Conservation (phyloP, 306 rosid species). For the Lathyrus sativus region DNA sequence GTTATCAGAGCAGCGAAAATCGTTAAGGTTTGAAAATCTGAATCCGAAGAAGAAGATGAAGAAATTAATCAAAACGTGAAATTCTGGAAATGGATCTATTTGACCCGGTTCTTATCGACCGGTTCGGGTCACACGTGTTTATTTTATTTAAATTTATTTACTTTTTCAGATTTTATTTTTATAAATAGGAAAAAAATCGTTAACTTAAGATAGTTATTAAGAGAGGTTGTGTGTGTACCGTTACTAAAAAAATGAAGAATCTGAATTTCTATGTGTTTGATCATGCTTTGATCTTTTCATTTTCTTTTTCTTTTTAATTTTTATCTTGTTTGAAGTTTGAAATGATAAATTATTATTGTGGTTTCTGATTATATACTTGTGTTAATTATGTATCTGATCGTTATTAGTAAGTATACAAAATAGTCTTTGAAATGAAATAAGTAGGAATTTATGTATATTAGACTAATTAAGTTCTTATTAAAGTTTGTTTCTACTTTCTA, state of each 20-base stretch:
- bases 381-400: not conserved
- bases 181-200: slow-evolving; percentile 2
- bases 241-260: slow-evolving; percentile 45
- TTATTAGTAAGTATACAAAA: no score
- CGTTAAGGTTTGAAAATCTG: slow-evolving; percentile 63
- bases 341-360: slow-evolving; percentile 57
- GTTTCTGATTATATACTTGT: slow-evolving; percentile 32
- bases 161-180: slow-evolving; percentile 33
- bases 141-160: slow-evolving; percentile 12
- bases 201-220: slow-evolving; percentile 31
- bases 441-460: not conserved
- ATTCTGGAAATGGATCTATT: not conserved
- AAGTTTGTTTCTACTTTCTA: no score
- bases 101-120: slow-evolving; percentile 28
- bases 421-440: not conserved
- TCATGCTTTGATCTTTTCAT: slow-evolving; percentile 50
- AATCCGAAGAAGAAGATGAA: not conserved
- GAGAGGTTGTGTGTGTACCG: slow-evolving; percentile 35
- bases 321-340: slow-evolving; percentile 38
- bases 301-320: slow-evolving; percentile 29
- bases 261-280: slow-evolving; percentile 42
- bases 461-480: no score
- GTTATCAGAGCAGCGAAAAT: slow-evolving; percentile 87
- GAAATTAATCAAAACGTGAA: not conserved
- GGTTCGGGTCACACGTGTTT: slow-evolving; percentile 45